Percentiles rank a stretch among this genome's conserved stretches.
Conservation (phyloP, 2,329 filamentous ascomycete genomes). For the Cladosporium sp. region DNA sequence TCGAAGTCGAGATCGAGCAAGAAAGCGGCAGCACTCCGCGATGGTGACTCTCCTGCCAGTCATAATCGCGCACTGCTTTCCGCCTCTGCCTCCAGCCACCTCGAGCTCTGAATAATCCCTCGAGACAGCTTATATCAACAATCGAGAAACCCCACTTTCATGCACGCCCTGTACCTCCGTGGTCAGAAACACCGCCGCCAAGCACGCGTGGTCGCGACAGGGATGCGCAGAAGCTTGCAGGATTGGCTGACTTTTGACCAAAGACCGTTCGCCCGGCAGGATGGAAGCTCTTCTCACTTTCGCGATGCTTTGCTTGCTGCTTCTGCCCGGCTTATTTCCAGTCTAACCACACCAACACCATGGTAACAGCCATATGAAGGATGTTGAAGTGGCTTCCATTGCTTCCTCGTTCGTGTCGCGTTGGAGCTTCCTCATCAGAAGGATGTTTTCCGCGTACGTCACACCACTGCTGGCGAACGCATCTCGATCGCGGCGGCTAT, state of each 20-base stretch:
- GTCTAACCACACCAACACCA: neutral
- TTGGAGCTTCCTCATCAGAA: too few relatives aligned
- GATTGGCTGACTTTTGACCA: neutral
- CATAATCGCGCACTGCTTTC: neutral
- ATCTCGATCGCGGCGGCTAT: too few relatives aligned
- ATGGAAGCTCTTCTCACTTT: neutral
- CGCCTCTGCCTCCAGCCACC: neutral
- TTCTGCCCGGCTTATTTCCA: neutral
- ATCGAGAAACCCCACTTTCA: neutral
- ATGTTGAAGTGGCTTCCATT: neutral
- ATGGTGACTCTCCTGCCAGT: too few relatives aligned
- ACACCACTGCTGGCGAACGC: too few relatives aligned
- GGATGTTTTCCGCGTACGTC: too few relatives aligned
- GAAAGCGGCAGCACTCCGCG: neutral
- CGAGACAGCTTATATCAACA: too few relatives aligned
- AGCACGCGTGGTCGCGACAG: conserved; percentile 5
- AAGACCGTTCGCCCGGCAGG: conserved; percentile 11
- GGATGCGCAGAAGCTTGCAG: neutral
- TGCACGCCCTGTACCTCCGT: neutral
- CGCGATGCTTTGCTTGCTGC: neutral
- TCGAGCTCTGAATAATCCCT: neutral
- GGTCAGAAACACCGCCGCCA: conserved; percentile 6
- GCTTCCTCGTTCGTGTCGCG: neutral
- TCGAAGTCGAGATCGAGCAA: too few relatives aligned
- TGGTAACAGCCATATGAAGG: neutral